Evolutionary conservation across 1,284 basidiomycete genomes (phyloP).

Genomic region (Volvariella volvacea): DNA sequence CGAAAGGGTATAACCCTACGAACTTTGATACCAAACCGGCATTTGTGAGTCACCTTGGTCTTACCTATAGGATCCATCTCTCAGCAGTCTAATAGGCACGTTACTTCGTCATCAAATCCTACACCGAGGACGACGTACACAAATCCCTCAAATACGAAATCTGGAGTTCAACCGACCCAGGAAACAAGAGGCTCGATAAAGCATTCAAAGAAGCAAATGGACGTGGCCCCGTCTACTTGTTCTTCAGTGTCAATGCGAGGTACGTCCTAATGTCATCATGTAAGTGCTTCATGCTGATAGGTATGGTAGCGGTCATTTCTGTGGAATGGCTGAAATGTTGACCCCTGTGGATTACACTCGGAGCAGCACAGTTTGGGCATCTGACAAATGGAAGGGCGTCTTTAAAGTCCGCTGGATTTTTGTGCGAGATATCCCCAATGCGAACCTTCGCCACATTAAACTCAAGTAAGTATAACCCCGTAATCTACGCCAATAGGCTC

Average conservation of each 20-base stretch:
- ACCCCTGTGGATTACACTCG: constrained; percentile 83
- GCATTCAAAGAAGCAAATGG: constrained; percentile 88
- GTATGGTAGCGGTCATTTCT: constrained; percentile 78
- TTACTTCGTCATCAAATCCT: constrained; percentile 96
- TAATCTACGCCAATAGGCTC: constrained; percentile 5
- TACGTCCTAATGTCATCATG: constrained; percentile 16
- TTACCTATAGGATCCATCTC: constrained; percentile 1
- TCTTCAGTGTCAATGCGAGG: constrained; percentile 95
- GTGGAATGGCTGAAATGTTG: constrained; percentile 95
- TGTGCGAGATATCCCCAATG: constrained; percentile 89
- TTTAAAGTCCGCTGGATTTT: constrained; percentile 96
- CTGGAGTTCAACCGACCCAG: constrained; percentile 93
- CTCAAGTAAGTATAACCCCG: constrained; percentile 50
- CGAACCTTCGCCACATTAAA: constrained; percentile 77
- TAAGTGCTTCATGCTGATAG: constrained; percentile 6
- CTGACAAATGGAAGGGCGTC: constrained; percentile 97
- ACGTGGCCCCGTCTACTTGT: constrained; percentile 88
- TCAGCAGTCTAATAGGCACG: constrained; percentile 50
- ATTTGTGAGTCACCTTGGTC: constrained; percentile 45
- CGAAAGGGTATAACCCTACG: constrained; percentile 87
- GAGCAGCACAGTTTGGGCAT: constrained; percentile 92
- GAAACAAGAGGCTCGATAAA: constrained; percentile 92
- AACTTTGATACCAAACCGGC: constrained; percentile 78
- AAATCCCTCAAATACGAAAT: constrained; percentile 96
- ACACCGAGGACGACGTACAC: constrained; percentile 96